These are phyloP conservation scores for Stemphylium beticola DNA, from an alignment of 2,329 filamentous ascomycete species.

Conservation along the genomic window DNA sequence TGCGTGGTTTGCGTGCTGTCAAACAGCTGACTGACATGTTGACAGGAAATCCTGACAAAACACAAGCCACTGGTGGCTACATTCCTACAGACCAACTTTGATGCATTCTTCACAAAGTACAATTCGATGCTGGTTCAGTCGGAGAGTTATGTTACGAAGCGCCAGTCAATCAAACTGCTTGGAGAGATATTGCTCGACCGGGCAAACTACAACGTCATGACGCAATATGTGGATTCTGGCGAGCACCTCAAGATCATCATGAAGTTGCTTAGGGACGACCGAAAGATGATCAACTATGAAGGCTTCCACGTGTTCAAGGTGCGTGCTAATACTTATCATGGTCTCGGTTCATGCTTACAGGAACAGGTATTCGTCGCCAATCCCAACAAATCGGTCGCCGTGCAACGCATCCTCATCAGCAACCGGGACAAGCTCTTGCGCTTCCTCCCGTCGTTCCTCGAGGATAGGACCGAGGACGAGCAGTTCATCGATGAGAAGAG, in stretches of 20 bases:
- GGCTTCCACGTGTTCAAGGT: constrained; percentile 98
- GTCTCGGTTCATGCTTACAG: constrained; percentile 14
- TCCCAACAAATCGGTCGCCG: constrained; percentile 94
- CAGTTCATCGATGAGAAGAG: constrained; percentile 98
- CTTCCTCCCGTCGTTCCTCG: constrained; percentile 89
- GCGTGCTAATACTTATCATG: not conserved
- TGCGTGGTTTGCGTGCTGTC: not conserved
- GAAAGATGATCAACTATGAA: constrained; percentile 99
- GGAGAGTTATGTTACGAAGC: constrained; percentile 95
- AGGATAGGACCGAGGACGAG: constrained; percentile 95
- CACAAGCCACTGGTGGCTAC: constrained; percentile 90
- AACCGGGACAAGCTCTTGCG: constrained; percentile 89
- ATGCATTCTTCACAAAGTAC: constrained; percentile 90
- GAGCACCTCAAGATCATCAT: constrained; percentile 98
- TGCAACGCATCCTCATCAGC: constrained; percentile 94
- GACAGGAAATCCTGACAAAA: constrained; percentile 88
- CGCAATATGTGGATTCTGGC: constrained; percentile 90
- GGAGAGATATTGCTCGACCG: constrained; percentile 94
- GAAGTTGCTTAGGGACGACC: constrained; percentile 93
- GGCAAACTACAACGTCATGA: constrained; percentile 98
- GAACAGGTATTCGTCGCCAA: constrained; percentile 91
- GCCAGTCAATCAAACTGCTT: constrained; percentile 95
- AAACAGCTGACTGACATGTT: constrained; percentile 19
- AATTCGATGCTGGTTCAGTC: constrained; percentile 88
- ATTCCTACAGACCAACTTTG: constrained; percentile 89